Percentiles rank a stretch among this genome's conserved stretches.
These are phyloP conservation scores for Rhododendron williamsianum DNA, from an alignment of 148 eudicot species.

Conservation along the genomic window DNA sequence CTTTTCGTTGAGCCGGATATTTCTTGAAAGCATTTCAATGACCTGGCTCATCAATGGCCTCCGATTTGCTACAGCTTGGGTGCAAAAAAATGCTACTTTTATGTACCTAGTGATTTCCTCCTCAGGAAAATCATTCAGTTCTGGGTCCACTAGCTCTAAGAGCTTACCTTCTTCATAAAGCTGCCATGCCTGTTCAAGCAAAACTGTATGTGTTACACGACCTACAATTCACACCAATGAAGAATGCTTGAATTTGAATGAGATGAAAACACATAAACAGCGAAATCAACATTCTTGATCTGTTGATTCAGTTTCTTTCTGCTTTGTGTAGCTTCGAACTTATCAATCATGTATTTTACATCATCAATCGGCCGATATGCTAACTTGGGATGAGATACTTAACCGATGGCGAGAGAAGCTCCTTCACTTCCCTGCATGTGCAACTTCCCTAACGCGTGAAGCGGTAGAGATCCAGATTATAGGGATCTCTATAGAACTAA, in stretches of 20 bases:
- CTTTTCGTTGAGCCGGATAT: conserved; percentile 57
- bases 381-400: neutral
- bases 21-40: conserved; percentile 67
- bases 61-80: conserved; percentile 67
- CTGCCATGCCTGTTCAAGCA: conserved; percentile 66
- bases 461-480: neutral
- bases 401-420: neutral
- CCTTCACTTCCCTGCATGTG: neutral
- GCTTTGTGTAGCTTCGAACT: neutral
- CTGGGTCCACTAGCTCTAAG: conserved; percentile 71
- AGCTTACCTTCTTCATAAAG: conserved; percentile 64
- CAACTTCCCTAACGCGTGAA: neutral
- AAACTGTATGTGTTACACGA: neutral
- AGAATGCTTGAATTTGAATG: conserved; percentile 1
- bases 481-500: neutral
- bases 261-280: neutral
- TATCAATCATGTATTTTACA: neutral
- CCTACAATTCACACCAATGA: neutral
- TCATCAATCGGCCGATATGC: neutral
- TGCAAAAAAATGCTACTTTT: conserved; percentile 81
- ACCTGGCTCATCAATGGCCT: conserved; percentile 91
- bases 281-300: neutral
- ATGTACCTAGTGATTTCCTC: conserved; percentile 56
- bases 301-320: neutral
- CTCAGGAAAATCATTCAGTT: conserved; percentile 54